These are phyloP conservation scores for Nelumbo lutea DNA, from an alignment of 164 flowering plant species.

Conservation along the genomic window DNA sequence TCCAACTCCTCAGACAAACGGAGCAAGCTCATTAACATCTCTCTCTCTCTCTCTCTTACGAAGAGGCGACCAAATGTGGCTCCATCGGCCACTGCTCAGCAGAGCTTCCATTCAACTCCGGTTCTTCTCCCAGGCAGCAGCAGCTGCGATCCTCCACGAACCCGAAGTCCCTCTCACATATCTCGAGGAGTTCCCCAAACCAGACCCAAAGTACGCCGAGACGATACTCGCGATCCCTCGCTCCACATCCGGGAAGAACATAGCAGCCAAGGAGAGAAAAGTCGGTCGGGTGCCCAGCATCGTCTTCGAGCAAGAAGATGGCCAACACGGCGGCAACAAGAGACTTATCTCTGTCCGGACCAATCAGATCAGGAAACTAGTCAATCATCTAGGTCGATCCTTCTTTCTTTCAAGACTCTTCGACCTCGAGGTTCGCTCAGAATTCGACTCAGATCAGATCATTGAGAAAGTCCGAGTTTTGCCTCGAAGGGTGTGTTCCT, in stretches of 20 bases:
- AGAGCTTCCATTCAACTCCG: constrained; percentile 26
- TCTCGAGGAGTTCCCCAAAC: constrained; percentile 60
- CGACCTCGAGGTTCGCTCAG: constrained; percentile 65
- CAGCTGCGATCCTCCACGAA: constrained; percentile 28
- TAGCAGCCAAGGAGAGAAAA: constrained; percentile 62
- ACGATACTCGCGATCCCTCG: constrained; percentile 71
- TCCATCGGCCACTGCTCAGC: constrained; percentile 24
- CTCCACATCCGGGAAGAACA: constrained; percentile 43
- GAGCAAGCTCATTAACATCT: too few relatives aligned
- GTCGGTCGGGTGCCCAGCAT: constrained; percentile 79
- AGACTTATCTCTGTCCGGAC: constrained; percentile 65
- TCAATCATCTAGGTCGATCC: constrained; percentile 52
- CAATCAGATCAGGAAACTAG: constrained; percentile 80
- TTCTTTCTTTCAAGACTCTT: constrained; percentile 75
- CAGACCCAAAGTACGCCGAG: constrained; percentile 72
- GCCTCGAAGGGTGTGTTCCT: constrained; percentile 55
- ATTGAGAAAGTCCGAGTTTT: constrained; percentile 82
- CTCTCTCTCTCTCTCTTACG: background rate
- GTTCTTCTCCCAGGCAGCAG: constrained; percentile 39
- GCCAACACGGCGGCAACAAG: constrained; percentile 93
- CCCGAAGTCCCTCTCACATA: constrained; percentile 32
- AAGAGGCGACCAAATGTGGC: constrained; percentile 31
- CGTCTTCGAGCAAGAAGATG: constrained; percentile 86
- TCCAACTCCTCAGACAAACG: too few relatives aligned
- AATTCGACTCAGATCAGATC: constrained; percentile 54